Conservation (phyloP, 352 stramenopile genomes). For the Pythium monospermum region DNA sequence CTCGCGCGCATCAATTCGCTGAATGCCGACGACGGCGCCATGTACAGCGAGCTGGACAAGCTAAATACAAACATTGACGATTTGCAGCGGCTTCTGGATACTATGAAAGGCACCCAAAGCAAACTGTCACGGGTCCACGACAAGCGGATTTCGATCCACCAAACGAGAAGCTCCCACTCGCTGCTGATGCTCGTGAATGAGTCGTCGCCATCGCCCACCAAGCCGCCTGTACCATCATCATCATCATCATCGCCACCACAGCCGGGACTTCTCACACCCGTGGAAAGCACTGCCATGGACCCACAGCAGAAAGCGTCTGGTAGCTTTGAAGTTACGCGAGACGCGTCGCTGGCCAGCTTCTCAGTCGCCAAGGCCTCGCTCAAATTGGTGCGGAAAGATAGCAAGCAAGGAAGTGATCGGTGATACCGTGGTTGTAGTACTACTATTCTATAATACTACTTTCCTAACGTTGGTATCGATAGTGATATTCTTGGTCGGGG, state of each 20-base stretch:
- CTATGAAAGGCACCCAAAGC: slow-evolving; percentile 29
- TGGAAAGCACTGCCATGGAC: background rate
- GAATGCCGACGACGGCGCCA: slow-evolving; percentile 36
- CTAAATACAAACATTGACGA: slow-evolving; percentile 42
- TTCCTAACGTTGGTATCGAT: no score
- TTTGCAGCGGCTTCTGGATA: slow-evolving; percentile 35
- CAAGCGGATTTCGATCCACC: slow-evolving; percentile 34
- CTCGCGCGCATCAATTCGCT: slow-evolving; percentile 32
- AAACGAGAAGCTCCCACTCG: slow-evolving; percentile 22
- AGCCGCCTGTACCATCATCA: slow-evolving; percentile 5
- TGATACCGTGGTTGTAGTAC: no score
- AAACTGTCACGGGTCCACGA: slow-evolving; percentile 41
- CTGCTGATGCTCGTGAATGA: no score
- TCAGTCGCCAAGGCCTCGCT: background rate
- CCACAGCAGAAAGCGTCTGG: background rate
- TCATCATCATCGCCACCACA: slow-evolving; percentile 1
- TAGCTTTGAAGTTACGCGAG: slow-evolving; percentile 19
- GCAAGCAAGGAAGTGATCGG: background rate
- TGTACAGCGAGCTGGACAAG: slow-evolving; percentile 43
- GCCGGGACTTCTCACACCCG: no score
- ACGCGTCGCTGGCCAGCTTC: background rate
- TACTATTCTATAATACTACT: no score
- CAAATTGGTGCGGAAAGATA: background rate
- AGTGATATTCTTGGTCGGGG: no score
- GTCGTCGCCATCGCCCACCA: background rate